Conservation (phyloP, 352 stramenopile species). For the Pythium plurisporium region DNA sequence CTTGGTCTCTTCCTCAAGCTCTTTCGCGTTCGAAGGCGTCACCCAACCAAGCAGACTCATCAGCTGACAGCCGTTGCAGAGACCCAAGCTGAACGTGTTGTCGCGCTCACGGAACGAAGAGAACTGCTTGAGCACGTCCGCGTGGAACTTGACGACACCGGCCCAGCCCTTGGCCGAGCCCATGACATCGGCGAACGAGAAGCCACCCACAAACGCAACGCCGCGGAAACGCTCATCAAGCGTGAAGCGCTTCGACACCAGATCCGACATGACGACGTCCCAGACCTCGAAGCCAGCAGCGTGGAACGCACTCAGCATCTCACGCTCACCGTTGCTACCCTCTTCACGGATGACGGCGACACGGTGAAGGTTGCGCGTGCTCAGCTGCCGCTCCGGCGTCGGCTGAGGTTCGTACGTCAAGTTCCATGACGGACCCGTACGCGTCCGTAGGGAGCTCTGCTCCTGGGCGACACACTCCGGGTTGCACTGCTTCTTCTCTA, state of each 20-base stretch:
- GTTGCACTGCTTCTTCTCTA: slow-evolving; percentile 98
- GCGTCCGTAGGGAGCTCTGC: slow-evolving; percentile 85
- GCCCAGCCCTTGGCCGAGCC: slow-evolving; percentile 99
- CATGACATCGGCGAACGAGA: slow-evolving; percentile 98
- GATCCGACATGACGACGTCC: slow-evolving; percentile 97
- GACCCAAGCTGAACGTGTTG: slow-evolving; percentile 98
- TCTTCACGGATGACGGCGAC: slow-evolving; percentile 97
- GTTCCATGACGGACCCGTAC: slow-evolving; percentile 85
- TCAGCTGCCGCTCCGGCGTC: slow-evolving; percentile 81
- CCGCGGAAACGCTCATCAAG: slow-evolving; percentile 94
- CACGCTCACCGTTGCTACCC: slow-evolving; percentile 98
- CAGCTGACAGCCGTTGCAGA: slow-evolving; percentile 99
- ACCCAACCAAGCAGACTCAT: slow-evolving; percentile 99
- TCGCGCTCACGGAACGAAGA: slow-evolving; percentile 91
- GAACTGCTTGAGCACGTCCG: slow-evolving; percentile 95
- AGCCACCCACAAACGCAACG: slow-evolving; percentile 98
- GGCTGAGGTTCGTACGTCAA: slow-evolving; percentile 82
- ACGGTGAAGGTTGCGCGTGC: slow-evolving; percentile 86
- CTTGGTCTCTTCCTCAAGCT: slow-evolving; percentile 51
- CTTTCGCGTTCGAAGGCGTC: slow-evolving; percentile 47
- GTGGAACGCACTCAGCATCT: slow-evolving; percentile 98
- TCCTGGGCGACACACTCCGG: slow-evolving; percentile 94
- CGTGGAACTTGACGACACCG: slow-evolving; percentile 97
- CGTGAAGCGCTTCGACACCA: slow-evolving; percentile 88
- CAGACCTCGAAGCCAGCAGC: slow-evolving; percentile 97